Conservation (phyloP, 2,329 filamentous ascomycete species). For the Juglanconis oblonga region DNA sequence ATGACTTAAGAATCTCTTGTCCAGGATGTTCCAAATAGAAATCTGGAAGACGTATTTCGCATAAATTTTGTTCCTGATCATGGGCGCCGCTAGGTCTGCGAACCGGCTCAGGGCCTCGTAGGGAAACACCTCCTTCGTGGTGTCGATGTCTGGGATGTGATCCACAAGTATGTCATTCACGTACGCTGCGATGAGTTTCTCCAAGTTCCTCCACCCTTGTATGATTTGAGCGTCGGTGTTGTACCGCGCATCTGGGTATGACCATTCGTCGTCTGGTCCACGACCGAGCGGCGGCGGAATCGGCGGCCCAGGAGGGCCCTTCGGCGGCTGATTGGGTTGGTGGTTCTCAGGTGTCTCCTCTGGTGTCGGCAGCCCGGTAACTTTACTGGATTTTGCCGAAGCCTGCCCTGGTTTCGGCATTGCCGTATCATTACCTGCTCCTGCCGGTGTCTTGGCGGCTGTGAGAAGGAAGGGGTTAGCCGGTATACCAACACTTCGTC, state of each 20-base stretch:
- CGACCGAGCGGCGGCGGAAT: background rate
- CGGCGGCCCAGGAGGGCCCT: no score
- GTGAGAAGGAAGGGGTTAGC: no score
- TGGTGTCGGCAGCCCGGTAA: no score
- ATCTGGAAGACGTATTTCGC: conserved; percentile 2
- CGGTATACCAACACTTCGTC: no score
- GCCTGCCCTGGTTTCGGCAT: no score
- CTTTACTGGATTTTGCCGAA: no score
- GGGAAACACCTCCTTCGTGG: background rate
- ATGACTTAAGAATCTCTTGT: background rate
- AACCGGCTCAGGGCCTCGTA: background rate
- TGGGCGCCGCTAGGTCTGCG: background rate
- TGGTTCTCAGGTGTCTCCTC: no score
- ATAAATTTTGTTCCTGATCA: background rate
- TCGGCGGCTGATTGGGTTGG: no score
- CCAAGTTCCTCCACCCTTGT: background rate
- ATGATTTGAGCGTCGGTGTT: background rate
- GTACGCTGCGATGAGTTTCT: background rate
- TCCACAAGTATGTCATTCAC: background rate
- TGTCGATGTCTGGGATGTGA: background rate
- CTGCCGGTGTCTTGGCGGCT: no score
- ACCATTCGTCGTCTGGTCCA: background rate
- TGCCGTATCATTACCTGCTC: no score
- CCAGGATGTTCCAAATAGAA: conserved; percentile 1
- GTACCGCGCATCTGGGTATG: background rate